Base-by-base conservation (phyloP, 106 monocot species). In the Gastrodia elata region DNA sequence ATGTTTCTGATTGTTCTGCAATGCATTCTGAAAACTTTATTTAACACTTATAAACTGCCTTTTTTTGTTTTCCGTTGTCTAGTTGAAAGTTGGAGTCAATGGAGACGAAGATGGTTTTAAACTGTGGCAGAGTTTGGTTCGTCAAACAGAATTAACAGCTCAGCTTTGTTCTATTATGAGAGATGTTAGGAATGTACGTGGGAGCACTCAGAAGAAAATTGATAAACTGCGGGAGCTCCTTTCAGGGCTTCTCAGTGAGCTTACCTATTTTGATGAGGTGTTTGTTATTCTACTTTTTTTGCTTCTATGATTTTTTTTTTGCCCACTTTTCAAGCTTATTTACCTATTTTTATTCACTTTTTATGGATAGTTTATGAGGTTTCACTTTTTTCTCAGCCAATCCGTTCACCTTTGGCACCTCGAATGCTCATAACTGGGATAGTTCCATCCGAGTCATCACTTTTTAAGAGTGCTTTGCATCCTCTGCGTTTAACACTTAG, bases 191-290 rank as follows among this genome's bases (percentile, higher is more conserved):
- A 86, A 84, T 78, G 88, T 90, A 15, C 88, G 93, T 52, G 97
- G 97, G 20, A 84, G 93, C 25, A 93, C 88, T 48, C 93, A 93
- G 68, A 97, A 93, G 81, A 97, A 97, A 85, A 89, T 93, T 55
- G 93, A 93, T 48, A 93, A 93, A 80, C 80, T 97, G 68, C 87
- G 97, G 59, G 90, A 93, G 71, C 81, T 97, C 38, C 86, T 97
- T 58, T 86, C 87, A 34, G 93, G 93, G 71, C 79, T 93, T 59
- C 93, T 90, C 64, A 93, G 97, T 74, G 97, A 97, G 71, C 88
- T 93, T 68, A 90, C 92, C 30, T 88, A 93, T 73, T 97, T 97
- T 85, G 97, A 97, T 67, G 93, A 97, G 97, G 97, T 92, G 24
- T 8, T n/a, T n/a, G n/a, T 28, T 74, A 27, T 78, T 65, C 44